Evolutionary conservation across 2,329 filamentous ascomycete species (phyloP).

Genomic region (Colletotrichum endophyticum): DNA sequence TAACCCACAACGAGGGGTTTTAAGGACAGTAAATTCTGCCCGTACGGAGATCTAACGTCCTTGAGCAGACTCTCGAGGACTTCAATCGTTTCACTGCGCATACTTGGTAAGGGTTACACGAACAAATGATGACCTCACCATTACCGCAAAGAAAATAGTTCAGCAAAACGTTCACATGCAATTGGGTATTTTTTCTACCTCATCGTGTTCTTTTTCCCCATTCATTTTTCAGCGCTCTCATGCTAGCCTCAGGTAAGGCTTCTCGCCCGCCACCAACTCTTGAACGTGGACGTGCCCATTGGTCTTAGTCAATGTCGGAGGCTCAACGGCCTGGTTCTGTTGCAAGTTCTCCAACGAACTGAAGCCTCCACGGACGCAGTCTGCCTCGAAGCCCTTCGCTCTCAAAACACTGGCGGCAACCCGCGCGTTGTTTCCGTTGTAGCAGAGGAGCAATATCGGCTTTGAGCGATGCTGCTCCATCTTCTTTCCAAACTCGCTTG

Average conservation of each 20-base stretch:
- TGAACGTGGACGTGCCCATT: not conserved
- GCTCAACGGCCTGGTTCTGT: not conserved
- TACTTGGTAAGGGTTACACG: not conserved
- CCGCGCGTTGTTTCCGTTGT: conserved; percentile 58
- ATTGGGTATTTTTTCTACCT: not conserved
- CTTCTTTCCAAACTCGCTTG: conserved; percentile 13
- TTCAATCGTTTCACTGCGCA: not conserved
- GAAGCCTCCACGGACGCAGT: conserved; percentile 49
- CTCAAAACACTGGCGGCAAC: conserved; percentile 59
- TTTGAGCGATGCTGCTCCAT: conserved; percentile 27
- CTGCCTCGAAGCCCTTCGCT: conserved; percentile 51
- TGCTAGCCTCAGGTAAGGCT: not conserved
- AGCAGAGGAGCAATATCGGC: conserved; percentile 53
- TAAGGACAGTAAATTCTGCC: not conserved
- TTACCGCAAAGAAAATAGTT: not conserved
- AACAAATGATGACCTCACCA: not conserved
- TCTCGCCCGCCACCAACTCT: not conserved
- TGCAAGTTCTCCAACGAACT: conserved; percentile 20
- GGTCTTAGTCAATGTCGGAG: not conserved
- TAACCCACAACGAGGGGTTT: not conserved
- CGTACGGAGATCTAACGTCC: not conserved
- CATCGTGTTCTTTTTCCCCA: not conserved
- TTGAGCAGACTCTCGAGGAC: not conserved
- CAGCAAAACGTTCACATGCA: not conserved
- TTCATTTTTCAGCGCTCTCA: not conserved